phyloP scores from a whole-genome alignment of 306 rosid genomes.

The Dryas drummondii region DNA sequence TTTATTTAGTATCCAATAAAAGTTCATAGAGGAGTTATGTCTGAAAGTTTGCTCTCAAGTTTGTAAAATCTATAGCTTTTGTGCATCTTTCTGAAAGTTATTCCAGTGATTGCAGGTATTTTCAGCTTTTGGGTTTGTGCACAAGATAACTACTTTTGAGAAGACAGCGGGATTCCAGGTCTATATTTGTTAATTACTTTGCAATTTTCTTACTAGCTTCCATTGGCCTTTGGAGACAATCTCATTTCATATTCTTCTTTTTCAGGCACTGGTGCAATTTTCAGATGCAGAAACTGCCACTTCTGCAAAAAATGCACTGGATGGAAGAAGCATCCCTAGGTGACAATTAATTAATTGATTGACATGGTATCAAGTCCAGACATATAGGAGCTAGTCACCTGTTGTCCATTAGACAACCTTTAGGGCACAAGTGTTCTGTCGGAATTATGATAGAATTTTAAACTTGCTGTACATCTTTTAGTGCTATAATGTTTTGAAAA shows the following conservation, averaged over 20 bases:
- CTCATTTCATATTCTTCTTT: slow-evolving; percentile 35
- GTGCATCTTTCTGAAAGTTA: slow-evolving; percentile 37
- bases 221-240: slow-evolving; percentile 1
- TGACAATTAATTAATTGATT: slow-evolving; percentile 52
- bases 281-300: slow-evolving; percentile 96
- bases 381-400: slow-evolving; percentile 18
- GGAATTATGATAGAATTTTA: slow-evolving; percentile 14
- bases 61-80: slow-evolving; percentile 10
- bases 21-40: slow-evolving; percentile 12
- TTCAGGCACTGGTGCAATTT: slow-evolving; percentile 94
- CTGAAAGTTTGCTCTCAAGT: slow-evolving; percentile 14
- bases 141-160: slow-evolving; percentile 97
- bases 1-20: slow-evolving; percentile 11
- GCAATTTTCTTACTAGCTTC: neutral
- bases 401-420: slow-evolving; percentile 10
- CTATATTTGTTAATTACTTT: slow-evolving; percentile 12
- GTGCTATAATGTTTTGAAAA: neutral
- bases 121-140: slow-evolving; percentile 99
- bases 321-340: slow-evolving; percentile 99
- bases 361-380: slow-evolving; percentile 41
- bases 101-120: slow-evolving; percentile 72
- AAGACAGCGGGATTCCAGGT: slow-evolving; percentile 99
- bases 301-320: slow-evolving; percentile 90
- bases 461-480: neutral
- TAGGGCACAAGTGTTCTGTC: neutral